Evolutionary conservation across 73 alveolate species (phyloP).

Genomic region (Paramecium caudatum): DNA sequence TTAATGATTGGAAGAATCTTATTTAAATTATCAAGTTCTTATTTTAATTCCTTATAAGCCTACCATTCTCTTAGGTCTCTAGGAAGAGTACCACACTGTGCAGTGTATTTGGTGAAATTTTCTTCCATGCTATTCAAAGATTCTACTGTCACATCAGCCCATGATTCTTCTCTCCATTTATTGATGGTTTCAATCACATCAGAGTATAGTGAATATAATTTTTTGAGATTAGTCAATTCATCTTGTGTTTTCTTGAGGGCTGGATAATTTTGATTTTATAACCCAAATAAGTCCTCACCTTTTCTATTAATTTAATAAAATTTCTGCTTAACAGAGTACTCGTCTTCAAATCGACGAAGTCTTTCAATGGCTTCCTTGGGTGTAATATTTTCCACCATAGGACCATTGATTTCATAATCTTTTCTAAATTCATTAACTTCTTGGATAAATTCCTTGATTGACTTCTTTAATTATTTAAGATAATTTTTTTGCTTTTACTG

Average conservation of each 20-base stretch:
- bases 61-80: slow-evolving; percentile 97
- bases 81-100: slow-evolving; percentile 95
- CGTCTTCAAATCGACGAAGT: slow-evolving; percentile 96
- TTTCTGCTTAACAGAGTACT: slow-evolving; percentile 93
- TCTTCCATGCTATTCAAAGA: slow-evolving; percentile 92
- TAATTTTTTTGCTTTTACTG: slow-evolving; percentile 66
- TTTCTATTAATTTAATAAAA: slow-evolving; percentile 75
- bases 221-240: slow-evolving; percentile 71
- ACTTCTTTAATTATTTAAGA: slow-evolving; percentile 69
- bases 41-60: slow-evolving; percentile 97
- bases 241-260: slow-evolving; percentile 70
- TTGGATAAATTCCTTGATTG: slow-evolving; percentile 87
- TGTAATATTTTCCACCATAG: slow-evolving; percentile 97
- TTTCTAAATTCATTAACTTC: slow-evolving; percentile 96
- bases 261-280: slow-evolving; percentile 58
- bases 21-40: slow-evolving; percentile 92
- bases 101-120: slow-evolving; percentile 86
- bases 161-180: slow-evolving; percentile 93
- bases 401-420: slow-evolving; percentile 98
- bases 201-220: slow-evolving; percentile 75
- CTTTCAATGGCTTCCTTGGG: slow-evolving; percentile 99
- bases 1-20: slow-evolving; percentile 94
- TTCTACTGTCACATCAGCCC: slow-evolving; percentile 93
- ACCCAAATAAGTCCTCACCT: slow-evolving; percentile 67
- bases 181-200: slow-evolving; percentile 93